Evolutionary conservation across 441 rosid species (phyloP).

Genomic region (Croton setiger): DNA sequence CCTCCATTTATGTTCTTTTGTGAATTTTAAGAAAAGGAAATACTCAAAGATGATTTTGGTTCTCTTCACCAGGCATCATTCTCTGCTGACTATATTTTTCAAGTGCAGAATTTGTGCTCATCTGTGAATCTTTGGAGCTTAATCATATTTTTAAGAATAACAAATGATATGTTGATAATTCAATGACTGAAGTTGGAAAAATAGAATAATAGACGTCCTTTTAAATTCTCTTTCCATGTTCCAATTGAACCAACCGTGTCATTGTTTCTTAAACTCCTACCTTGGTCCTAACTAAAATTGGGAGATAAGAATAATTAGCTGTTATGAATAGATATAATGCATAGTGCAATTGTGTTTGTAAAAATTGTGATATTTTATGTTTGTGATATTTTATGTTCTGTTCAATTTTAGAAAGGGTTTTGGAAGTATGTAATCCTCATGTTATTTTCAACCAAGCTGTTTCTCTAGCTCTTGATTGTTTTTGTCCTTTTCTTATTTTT

Average conservation of each 20-base stretch:
- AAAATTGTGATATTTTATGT: neutral
- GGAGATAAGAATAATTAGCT: neutral
- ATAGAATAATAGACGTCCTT: neutral
- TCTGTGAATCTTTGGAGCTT: neutral
- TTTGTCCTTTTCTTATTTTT: neutral
- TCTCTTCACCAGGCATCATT: neutral
- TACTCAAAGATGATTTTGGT: no score
- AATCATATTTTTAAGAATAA: no score
- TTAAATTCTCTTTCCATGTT: neutral
- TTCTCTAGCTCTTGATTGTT: neutral
- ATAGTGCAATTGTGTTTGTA: neutral
- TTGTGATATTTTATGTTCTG: neutral
- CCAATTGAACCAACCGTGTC: neutral
- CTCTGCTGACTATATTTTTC: neutral
- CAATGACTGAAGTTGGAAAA: neutral
- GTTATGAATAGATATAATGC: neutral
- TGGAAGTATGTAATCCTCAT: no score
- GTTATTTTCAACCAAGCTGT: neutral
- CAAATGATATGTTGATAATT: neutral
- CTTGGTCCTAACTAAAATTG: neutral
- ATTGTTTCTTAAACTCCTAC: neutral
- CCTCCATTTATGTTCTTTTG: no score
- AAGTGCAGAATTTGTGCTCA: no score
- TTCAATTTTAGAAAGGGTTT: neutral
- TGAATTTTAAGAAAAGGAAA: no score